Evolutionary conservation across 805 yeast genomes (phyloP), one percentile per base, ranked within the genome.

Genomic region (Scheffersomyces coipomensis): DNA sequence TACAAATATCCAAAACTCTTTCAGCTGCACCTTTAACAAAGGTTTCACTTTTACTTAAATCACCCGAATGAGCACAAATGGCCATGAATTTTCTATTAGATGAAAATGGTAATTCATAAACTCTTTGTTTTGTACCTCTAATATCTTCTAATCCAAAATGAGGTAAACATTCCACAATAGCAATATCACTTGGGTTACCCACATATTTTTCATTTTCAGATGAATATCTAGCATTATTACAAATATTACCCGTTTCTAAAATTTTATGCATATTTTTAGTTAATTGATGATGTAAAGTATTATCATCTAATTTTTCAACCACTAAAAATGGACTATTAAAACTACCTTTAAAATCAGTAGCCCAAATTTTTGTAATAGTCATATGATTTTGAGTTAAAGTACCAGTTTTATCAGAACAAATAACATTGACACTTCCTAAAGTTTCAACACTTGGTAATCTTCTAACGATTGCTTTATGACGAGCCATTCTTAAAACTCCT

Each of bases 401-500:
- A 45, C 68, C 68, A 2, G 96, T 89, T 53, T 89, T 88, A 64
- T 89, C 97, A 5, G 93, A 80, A 57, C 97, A 88, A 49, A 89
- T 87, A 33, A 89, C 97, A 56, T 89, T 90, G 26, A 89, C 97
- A 33, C 95, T 86, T 5, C 97, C 97, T 47, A 90, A 75, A 7
- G 97, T 90, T 64, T 90, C 97, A 21, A 93, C 99, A 51, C 93
- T 83, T 13, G 99, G 98, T 47, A 93, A 71, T 51, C 97, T 79
- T 56, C 90, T 85, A 37, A 93, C 96, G 57, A 93, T 93, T 2
- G 98, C 99, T 53, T 85, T 86, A 51, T 89, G 83, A 38, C 79
- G 81, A 5, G 99, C 97, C 99, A 93, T 93, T 66, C 98, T 76
- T 49, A 93, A 71, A 32, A 93, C 99, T 35, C 99, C 99, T 17